Evolutionary conservation across 2,329 filamentous ascomycete genomes (phyloP), one percentile per base, ranked within the genome.

Genomic region (Xylariaceae sp.): DNA sequence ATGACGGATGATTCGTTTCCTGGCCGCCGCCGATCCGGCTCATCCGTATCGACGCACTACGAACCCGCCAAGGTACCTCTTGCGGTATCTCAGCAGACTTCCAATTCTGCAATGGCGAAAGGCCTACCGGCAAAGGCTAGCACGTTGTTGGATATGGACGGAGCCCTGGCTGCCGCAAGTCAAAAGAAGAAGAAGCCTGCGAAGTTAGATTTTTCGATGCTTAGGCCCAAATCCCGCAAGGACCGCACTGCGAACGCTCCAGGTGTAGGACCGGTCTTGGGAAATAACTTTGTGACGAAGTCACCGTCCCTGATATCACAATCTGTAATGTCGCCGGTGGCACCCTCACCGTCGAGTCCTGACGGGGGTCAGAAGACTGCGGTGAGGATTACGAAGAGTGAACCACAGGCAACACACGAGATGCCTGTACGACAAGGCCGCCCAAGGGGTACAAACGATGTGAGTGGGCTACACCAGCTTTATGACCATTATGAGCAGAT

Each of bases 401-500:
- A 52, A 20, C 42, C 57, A 45, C 49, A 55, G 69, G 69, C 18
- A 72, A 73, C 49, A 23, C 46, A 20, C 43, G 59, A 18, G 18
- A 46, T 40, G 45, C 40, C 40, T 32, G 19, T 42, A 48, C 50
- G 54, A 23, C 63, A 63, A 44, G 59, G 69, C 44, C 63, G 54
- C 14, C 70, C 70, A 2, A 66, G 58, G 48, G 70, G 70, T 1
- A 65, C 65, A 29, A 67, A 59, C 18, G 71, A 70, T 64, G 65
- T 74, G 2, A 69, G 72, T 16, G 77, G 77, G 2, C 67, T 84
- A 20, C 74, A 81, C 43, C 78, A 79, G 50, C 71, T 86, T 2
- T 85, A 85, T 63, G 74, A 82, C 52, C 81, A 85, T 63, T 85
- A 86, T 63, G 83, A 85, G 66, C 77, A 83, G 61, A 80, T 79